phyloP scores from a whole-genome alignment of 31 red algal species.

The Odonthalia washingtoniensis region DNA sequence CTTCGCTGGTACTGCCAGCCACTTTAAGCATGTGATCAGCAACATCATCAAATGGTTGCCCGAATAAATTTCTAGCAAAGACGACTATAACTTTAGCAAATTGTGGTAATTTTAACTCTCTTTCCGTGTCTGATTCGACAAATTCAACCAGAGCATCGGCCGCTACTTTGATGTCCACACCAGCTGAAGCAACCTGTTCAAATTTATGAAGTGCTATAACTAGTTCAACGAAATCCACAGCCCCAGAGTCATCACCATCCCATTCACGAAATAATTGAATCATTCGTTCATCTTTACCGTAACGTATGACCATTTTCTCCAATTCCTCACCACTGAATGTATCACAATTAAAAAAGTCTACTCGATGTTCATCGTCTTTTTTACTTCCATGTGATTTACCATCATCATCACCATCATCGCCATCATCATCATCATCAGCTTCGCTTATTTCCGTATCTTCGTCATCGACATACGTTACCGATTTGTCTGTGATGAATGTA shows the following conservation, averaged over 20 bases:
- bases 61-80: constrained; percentile 58
- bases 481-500: neutral
- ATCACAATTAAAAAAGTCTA: neutral
- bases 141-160: constrained; percentile 67
- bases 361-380: neutral
- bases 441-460: no score
- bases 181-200: constrained; percentile 62
- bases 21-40: constrained; percentile 73
- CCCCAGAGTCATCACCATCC: constrained; percentile 77
- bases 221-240: constrained; percentile 72
- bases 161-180: constrained; percentile 71
- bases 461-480: neutral
- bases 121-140: constrained; percentile 59
- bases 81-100: constrained; percentile 63
- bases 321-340: constrained; percentile 40
- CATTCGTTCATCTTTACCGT: constrained; percentile 59
- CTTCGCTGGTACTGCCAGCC: constrained; percentile 71
- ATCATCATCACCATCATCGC: neutral
- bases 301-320: constrained; percentile 30
- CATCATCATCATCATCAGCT: no score
- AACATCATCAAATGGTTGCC: constrained; percentile 62
- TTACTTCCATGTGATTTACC: neutral
- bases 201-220: constrained; percentile 79
- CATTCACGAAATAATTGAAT: constrained; percentile 65
- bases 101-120: constrained; percentile 65